Evolutionary conservation across 2,329 filamentous ascomycete genomes (phyloP), one percentile per base, ranked within the genome.

Genomic region (Alternaria sp.): DNA sequence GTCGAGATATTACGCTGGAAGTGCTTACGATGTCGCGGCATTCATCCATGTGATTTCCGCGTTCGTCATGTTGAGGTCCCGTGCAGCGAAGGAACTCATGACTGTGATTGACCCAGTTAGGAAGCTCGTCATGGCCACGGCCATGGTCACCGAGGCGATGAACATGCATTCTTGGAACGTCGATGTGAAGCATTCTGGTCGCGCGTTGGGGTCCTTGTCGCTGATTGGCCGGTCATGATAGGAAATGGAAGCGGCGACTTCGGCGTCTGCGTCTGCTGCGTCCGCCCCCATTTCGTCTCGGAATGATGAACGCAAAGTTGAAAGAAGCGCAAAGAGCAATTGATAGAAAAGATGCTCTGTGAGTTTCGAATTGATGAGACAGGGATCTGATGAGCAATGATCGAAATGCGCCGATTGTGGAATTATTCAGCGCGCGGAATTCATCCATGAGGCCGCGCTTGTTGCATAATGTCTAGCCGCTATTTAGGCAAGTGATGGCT

Each of bases 21-120:
- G n/a, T 23, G 46, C 83, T 50, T 79, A 86, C 80, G 86, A 86
- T 43, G 86, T 83, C n/a, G 88, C 85, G 8, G 88, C 88, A 50
- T 83, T 84, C 64, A 91, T 88, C 89, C 89, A 91, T 1, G 89
- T 89, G 23, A 91, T 86, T 70, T 92, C 84, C 1, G 88, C 86
- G 50, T 86, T 87, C 3, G 85, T 87, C 89, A 91, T 91, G 49
- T 82, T 72, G 58, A 91, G 76, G 64, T 90, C 87, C 13, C 77
- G 73, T 2, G 85, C 88, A 51, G 90, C 88, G 54, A 86, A 86
- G 1, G 86, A 86, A 2, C 88, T 88, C 63, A 90, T 87, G 62
- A 90, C 89, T 3, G 88, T 84, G 5, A 87, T 84, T 5, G 85
- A 82, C 12, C 89, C 89, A 8, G 82, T 82, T 26, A 89, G 80